Evolutionary conservation across 257 asterid genomes (phyloP).

Genomic region (Dorcoceras hygrometricum): DNA sequence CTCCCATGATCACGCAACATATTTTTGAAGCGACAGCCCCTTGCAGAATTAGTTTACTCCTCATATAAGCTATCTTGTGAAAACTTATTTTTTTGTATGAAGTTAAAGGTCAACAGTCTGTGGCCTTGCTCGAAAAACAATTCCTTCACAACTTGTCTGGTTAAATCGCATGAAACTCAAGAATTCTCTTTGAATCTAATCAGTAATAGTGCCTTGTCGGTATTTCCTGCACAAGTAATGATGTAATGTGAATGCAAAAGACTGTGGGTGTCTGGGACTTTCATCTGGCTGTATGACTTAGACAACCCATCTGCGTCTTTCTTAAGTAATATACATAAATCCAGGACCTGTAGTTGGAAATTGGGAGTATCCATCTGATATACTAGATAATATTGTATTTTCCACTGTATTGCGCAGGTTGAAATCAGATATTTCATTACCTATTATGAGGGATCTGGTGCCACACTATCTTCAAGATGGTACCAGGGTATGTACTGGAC

Average conservation of each 20-base stretch:
- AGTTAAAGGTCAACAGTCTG: neutral
- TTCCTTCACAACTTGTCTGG: neutral
- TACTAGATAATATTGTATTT: slow-evolving; percentile 19
- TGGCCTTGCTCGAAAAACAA: neutral
- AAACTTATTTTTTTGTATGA: neutral
- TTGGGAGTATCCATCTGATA: slow-evolving; percentile 3
- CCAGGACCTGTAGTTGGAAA: neutral
- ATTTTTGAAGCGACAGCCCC: neutral
- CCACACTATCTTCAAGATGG: slow-evolving; percentile 94
- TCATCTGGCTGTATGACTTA: neutral
- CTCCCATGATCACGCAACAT: neutral
- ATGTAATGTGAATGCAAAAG: neutral
- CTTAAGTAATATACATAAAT: neutral
- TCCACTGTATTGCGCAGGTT: slow-evolving; percentile 53
- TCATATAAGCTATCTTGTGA: neutral
- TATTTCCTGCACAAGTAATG: neutral
- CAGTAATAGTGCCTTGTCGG: neutral
- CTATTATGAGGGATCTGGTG: slow-evolving; percentile 83
- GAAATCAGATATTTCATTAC: slow-evolving; percentile 84
- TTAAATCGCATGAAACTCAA: neutral
- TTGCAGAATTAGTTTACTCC: neutral
- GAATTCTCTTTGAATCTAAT: neutral
- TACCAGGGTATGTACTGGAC: slow-evolving; percentile 60
- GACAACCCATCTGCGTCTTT: neutral
- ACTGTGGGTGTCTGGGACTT: neutral